Evolutionary conservation across 179 eudicot genomes (phyloP), one percentile per base, ranked within the genome.

Genomic region (Vitellaria paradoxa): DNA sequence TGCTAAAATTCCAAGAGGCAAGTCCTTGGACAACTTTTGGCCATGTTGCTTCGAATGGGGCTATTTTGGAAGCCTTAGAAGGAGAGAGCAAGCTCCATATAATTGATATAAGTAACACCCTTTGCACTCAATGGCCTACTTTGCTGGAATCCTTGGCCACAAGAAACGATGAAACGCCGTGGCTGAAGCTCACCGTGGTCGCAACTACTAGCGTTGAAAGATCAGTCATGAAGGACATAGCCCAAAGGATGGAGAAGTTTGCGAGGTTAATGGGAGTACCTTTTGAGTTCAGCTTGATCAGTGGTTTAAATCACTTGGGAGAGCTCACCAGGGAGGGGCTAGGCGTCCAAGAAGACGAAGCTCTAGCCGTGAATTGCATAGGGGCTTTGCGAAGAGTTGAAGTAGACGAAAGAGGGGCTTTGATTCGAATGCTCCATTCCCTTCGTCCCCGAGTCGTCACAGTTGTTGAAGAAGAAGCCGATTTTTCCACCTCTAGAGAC

Each of bases 261-360:
- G 91, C 91, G 0, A 76, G 91, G 81, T 56, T 88, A 50, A 88
- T 88, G 91, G 91, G 91, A 9, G 91, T 88, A 6, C 91, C 91
- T 15, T 88, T 88, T 30, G 85, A 82, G 68, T 85, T 88, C 40
- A 80, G 77, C 12, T 81, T 86, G 0, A 65, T 85, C 5, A 76
- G 30, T 0, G 84, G 81, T 3, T 40, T 77, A 6, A 77, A 74
- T 74, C 23, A 75, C 26, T 56, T 85, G 45, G 77, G 78, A 49
- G 87, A 83, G 69, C 82, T 87, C 13, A 82, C 84, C 3, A 80
- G 78, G 55, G 85, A 82, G 26, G 72, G 73, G 1, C 64, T 88
- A 13, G 85, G 77, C 5, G 65, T 85, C 46, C 77, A 77, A 57
- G 88, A 82, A n/a, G 86, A 82, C 40, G 91, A 88, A 63, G 86